These are phyloP conservation scores for Mycena kentingensis DNA, from an alignment of 768 basidiomycete genomes.

Conservation along the genomic window DNA sequence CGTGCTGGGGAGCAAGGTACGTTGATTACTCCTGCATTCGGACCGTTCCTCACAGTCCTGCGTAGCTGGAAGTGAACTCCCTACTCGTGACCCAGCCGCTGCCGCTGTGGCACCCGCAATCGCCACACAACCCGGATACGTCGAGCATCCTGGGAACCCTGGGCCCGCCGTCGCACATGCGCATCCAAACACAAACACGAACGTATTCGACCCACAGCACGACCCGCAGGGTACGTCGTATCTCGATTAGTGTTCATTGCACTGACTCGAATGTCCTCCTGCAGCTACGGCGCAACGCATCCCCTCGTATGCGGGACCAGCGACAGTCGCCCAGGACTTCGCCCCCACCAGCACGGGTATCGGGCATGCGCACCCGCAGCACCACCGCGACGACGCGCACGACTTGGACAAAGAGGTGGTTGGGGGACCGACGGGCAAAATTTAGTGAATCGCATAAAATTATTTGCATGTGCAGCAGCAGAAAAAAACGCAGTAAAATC, in stretches of 20 bases:
- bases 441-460: too few species aligned
- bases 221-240: slow-evolving; percentile 5
- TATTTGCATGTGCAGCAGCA: too few species aligned
- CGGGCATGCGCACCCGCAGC: slow-evolving; percentile 8
- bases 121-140: background rate
- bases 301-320: slow-evolving; percentile 17
- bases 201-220: slow-evolving; percentile 3
- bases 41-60: too few species aligned
- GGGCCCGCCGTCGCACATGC: background rate
- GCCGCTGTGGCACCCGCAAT: too few species aligned
- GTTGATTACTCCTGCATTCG: too few species aligned
- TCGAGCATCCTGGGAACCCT: background rate
- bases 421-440: too few species aligned
- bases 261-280: background rate
- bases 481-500: too few species aligned
- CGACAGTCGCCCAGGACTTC: slow-evolving; percentile 3
- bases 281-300: slow-evolving; percentile 7
- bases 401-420: too few species aligned
- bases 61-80: background rate
- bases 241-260: background rate
- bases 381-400: slow-evolving; percentile 16
- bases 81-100: background rate
- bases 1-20: too few species aligned
- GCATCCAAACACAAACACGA: background rate
- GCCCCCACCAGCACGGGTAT: background rate